Base-by-base conservation (phyloP, 305 asterid genomes). In the Plantago coronopus region DNA sequence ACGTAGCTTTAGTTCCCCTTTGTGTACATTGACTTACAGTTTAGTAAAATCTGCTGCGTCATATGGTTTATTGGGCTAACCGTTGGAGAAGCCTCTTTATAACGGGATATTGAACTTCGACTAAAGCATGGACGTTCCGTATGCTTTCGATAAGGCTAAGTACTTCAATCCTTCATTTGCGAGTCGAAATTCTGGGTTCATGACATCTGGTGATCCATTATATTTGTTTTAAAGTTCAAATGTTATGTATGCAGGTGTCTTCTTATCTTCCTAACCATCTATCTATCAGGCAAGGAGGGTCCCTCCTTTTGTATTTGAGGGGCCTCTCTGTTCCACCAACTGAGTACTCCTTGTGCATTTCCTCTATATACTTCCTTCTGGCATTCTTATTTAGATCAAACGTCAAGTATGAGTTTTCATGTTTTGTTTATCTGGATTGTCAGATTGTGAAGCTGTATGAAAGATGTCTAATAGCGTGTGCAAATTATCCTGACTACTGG, bases 161-260 rank as follows among this genome's bases (percentile, higher is more conserved):
- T 93, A 85, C 88, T 84, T 86, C 87, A 85, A 82, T 67, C 91
- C 75, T 84, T 86, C 95, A 86, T 84, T 88, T 89, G 82, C 80
- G 97, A 85, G 91, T 89, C 84, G 74, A 84, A 72, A 71, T 91
- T 83, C 91, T 85, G 85, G 96, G 93, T 91, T 88, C 91, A 73
- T 80, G 81, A 78, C 81, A 76, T 79, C 76, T 80, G 73, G 81
- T 82, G 66, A 70, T 79, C 69, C 72, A 70, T 68, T 69, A 69
- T 71, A 72, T 80, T 61, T 61, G 75, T 76, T 79, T 89, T 83
- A 71, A 86, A 85, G 79, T 83, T 78, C 83, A 74, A 78, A 84
- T 85, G 89, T 87, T 93, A 89, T 85, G 86, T 84, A 89, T 89
- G 97, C 99, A 89, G 97, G 97, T 87, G 82, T 88, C 82, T 82